Base-by-base conservation (phyloP, 164 flowering plant species). In the Umbellularia californica region DNA sequence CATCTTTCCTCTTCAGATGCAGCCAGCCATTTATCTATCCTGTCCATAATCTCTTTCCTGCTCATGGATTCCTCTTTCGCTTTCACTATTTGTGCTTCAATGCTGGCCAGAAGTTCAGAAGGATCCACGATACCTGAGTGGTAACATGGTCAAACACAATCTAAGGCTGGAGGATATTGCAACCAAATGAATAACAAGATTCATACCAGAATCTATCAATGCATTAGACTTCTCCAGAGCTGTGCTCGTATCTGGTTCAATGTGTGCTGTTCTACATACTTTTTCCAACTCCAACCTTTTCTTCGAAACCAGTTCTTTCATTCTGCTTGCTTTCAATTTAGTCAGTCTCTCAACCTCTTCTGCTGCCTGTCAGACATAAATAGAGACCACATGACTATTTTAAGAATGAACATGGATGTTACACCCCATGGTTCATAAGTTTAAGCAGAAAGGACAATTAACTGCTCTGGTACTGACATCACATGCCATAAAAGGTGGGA, bases 1-100 rank as follows among this genome's bases (percentile, higher is more conserved):
- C 98, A 94, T 52, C 80, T 89, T 82, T 94, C 98, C 82, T 94
- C 98, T 72, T 92, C 95, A 80, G 97, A 88, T 9, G 92, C 94
- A 69, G 90, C 83, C 73, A 89, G 91, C 98, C 98, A 94, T 71
- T 90, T 79, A 51, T 90, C 97, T 78, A 94, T 86, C 77, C 88
- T 87, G 67, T 91, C 98, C 90, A 87, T 88, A 69, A 94, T 91
- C 66, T 94, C 98, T 82, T 87, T 91, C 71, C 98, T 78, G 77
- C 90, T 85, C 19, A 70, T 10, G 67, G 95, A 91, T 82, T 89
- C 97, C 52, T 91, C 89, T 81, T 85, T 90, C 23, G 84, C 90
- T 82, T 88, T 91, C 15, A 51, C 66, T 71, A 94, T 90, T 65
- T 90, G 93, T 62, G 85, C 84, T 76, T 94, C 97, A 82, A 94